Conservation (phyloP, 495 filamentous ascomycete genomes). For the Schizothecium vesticola region DNA sequence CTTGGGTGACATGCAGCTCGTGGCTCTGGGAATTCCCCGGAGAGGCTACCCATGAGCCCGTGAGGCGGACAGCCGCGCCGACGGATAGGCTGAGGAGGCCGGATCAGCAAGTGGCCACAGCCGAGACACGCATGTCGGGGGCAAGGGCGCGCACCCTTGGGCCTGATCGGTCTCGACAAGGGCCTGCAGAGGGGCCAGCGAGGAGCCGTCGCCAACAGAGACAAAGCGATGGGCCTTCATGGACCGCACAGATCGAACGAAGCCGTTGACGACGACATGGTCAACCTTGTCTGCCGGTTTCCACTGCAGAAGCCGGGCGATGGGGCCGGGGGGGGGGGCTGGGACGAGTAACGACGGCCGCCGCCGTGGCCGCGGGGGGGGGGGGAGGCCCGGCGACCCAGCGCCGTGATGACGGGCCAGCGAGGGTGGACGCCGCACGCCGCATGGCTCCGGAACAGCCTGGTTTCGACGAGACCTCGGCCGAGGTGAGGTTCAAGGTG, state of each 20-base stretch:
- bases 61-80: slow-evolving; percentile 73
- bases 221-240: slow-evolving; percentile 83
- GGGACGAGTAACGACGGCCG: slow-evolving; percentile 19
- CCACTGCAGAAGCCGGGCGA: slow-evolving; percentile 31
- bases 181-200: slow-evolving; percentile 70
- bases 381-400: not conserved
- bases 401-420: not conserved
- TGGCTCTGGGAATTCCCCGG: slow-evolving; percentile 65
- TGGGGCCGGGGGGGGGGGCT: slow-evolving; percentile 15
- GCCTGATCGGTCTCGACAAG: slow-evolving; percentile 71
- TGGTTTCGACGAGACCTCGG: not conserved
- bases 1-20: slow-evolving; percentile 67
- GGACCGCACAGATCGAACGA: slow-evolving; percentile 76
- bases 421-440: not conserved
- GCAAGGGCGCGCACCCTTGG: slow-evolving; percentile 58
- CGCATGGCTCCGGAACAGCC: not conserved
- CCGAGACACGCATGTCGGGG: slow-evolving; percentile 21
- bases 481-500: not conserved
- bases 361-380: not conserved
- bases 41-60: slow-evolving; percentile 73
- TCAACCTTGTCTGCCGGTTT: slow-evolving; percentile 20
- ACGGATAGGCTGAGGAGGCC: slow-evolving; percentile 60
- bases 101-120: slow-evolving; percentile 20
- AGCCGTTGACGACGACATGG: slow-evolving; percentile 60
- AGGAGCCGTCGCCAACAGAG: slow-evolving; percentile 83